phyloP scores from a whole-genome alignment of 768 basidiomycete genomes.

The Trametes meyenii region DNA sequence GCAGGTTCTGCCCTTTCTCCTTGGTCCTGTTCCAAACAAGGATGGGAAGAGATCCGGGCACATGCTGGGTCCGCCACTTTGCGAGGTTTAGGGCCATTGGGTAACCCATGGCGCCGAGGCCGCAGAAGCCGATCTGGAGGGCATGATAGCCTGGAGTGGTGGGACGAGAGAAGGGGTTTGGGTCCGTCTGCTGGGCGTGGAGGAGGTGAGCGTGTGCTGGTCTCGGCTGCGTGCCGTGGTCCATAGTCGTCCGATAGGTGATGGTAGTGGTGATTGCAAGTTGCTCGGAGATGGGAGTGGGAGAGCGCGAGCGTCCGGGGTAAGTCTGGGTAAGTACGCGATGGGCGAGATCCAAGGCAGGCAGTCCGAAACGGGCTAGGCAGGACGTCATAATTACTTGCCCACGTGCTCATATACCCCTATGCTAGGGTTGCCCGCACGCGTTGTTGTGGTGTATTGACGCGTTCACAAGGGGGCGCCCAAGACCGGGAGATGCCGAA shows the following conservation, averaged over 20 bases:
- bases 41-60: constrained; percentile 50
- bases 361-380: background rate
- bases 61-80: constrained; percentile 44
- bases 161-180: constrained; percentile 60
- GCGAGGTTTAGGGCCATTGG: constrained; percentile 83
- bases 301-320: background rate
- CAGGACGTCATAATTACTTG: constrained; percentile 1
- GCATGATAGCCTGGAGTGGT: constrained; percentile 47
- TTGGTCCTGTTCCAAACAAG: constrained; percentile 77
- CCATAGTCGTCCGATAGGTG: constrained; percentile 6
- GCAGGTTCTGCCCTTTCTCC: constrained; percentile 60
- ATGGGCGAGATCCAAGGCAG: constrained; percentile 6
- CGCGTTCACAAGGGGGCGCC: constrained; percentile 11
- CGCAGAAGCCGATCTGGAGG: constrained; percentile 50
- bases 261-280: background rate
- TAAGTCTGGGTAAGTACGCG: background rate
- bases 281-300: background rate
- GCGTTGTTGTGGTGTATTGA: constrained; percentile 18
- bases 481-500: constrained; percentile 5
- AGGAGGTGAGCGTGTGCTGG: constrained; percentile 12
- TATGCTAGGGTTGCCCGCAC: constrained; percentile 10
- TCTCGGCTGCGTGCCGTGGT: background rate
- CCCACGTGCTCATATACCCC: constrained; percentile 4
- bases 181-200: constrained; percentile 14
- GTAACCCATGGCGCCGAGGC: constrained; percentile 71